Base-by-base conservation (phyloP, 2,329 filamentous ascomycete species). In the Phialophora verrucosa region DNA sequence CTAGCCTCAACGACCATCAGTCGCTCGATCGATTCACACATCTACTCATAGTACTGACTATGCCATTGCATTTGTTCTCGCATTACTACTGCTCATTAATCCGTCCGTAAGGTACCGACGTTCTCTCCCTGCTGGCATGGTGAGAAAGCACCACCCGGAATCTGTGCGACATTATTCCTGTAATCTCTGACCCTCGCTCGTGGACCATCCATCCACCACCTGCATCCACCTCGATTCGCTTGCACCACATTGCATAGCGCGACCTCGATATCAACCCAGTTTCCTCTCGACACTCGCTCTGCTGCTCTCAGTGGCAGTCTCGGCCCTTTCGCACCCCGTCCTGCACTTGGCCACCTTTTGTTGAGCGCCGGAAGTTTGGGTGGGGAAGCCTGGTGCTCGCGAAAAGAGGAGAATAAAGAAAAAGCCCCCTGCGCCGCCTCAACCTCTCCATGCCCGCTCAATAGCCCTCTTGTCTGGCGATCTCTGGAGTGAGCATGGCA, bases 401-500 rank as follows among this genome's bases (percentile, higher is more conserved):
- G 59, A 59, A 65, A 31, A 62, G 59, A 65, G 53, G 57, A 58
- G 44, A 59, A 38, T 8, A 11, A 59, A 55, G 25, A 61, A 59
- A 57, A 49, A 25, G 31, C 60, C 60, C 57, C 42, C 53, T 62
- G 50, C 51, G n/a, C 60, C 25, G 44, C 53, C 32, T 11, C 53
- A 20, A 32, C 49, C 49, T 53, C 63, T 68, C 64, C 57, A 70
- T 70, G 68, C 65, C 38, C 60, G 29, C 47, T 59, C 65, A 54
- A 64, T 68, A 63, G 64, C 65, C 57, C 59, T 14, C 44, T 53
- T 62, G 56, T 62, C 65, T 55, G 66, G 75, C 71, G 66, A 70
- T 65, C 72, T 70, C 71, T 72, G 72, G 59, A 67, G 59, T 73
- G 71, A 73, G 69, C 72, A 88, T 88, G 88, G 87, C 88, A 76